Conservation (phyloP, 805 yeast species). For the Clavispora fructus region DNA sequence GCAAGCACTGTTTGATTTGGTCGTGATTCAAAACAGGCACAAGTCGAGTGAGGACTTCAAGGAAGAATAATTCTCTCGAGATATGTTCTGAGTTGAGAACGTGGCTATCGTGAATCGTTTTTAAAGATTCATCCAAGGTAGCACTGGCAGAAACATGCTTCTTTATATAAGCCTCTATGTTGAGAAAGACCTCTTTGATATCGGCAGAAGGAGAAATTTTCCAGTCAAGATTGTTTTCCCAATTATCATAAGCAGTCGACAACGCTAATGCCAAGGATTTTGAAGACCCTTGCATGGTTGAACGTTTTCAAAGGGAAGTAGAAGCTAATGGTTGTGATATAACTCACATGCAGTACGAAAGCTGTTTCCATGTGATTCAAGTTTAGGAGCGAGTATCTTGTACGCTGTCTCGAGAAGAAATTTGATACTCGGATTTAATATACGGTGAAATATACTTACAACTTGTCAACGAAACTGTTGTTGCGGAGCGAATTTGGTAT, state of each 20-base stretch:
- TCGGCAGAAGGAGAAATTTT: slow-evolving; percentile 3
- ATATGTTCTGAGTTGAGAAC: slow-evolving; percentile 24
- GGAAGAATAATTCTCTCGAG: slow-evolving; percentile 31
- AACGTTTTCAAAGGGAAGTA: too few relatives aligned
- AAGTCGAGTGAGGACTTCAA: slow-evolving; percentile 32
- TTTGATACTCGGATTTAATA: too few relatives aligned
- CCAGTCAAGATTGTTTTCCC: slow-evolving; percentile 12
- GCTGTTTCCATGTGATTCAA: too few relatives aligned
- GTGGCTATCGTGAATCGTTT: slow-evolving; percentile 26
- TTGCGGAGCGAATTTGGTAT: too few relatives aligned
- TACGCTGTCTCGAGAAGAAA: too few relatives aligned
- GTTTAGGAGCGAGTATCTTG: too few relatives aligned
- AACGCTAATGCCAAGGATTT: slow-evolving; percentile 12
- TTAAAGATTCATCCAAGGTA: slow-evolving; percentile 32
- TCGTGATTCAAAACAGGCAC: slow-evolving; percentile 25
- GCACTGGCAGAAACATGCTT: slow-evolving; percentile 30
- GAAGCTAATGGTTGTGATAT: neutral
- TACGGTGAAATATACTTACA: too few relatives aligned
- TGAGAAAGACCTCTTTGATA: slow-evolving; percentile 9
- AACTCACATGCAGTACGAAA: neutral
- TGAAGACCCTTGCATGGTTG: slow-evolving; percentile 13
- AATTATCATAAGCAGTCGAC: slow-evolving; percentile 6
- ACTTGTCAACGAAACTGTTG: too few relatives aligned
- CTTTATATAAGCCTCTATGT: slow-evolving; percentile 13
- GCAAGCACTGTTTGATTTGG: slow-evolving; percentile 43